A percentile compares a stretch with the other conserved stretches of the same genome.
These are phyloP conservation scores for Apocynum venetum DNA, from an alignment of 257 asterid genomes.

Conservation along the genomic window DNA sequence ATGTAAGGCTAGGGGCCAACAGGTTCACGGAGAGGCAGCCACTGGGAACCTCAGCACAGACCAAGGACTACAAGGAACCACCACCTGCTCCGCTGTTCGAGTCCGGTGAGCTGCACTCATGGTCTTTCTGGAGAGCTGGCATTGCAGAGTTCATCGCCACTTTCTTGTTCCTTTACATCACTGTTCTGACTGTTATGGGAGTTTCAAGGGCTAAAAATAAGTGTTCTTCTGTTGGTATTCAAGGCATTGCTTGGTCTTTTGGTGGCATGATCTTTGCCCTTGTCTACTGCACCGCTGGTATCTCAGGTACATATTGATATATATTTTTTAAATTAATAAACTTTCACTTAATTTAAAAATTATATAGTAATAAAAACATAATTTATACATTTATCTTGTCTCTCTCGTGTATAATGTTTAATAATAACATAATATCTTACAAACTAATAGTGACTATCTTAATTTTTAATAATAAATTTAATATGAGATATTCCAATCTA, in stretches of 20 bases:
- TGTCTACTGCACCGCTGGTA: conserved; percentile 81
- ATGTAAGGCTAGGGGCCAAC: conserved; percentile 71
- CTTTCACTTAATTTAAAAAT: too few relatives aligned
- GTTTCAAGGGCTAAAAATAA: conserved; percentile 42
- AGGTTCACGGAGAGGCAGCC: conserved; percentile 66
- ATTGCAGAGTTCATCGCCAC: conserved; percentile 79
- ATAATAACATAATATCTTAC: too few relatives aligned
- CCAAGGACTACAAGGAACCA: conserved; percentile 73
- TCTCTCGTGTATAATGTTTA: too few relatives aligned
- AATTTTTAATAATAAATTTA: too few relatives aligned
- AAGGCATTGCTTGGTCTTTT: conserved; percentile 82
- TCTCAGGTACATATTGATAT: conserved; percentile 40
- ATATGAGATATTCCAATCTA: too few relatives aligned
- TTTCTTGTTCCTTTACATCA: conserved; percentile 66
- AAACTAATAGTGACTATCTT: too few relatives aligned
- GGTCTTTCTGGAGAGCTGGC: conserved; percentile 90
- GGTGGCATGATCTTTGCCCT: conserved; percentile 93
- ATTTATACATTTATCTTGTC: too few relatives aligned
- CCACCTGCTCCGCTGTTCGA: conserved; percentile 74
- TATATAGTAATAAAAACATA: too few relatives aligned
- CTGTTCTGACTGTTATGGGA: conserved; percentile 72
- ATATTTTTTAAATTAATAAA: neutral
- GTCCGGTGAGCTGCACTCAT: conserved; percentile 64
- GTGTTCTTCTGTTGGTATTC: conserved; percentile 67
- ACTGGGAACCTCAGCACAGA: conserved; percentile 73